Evolutionary conservation across 441 rosid genomes (phyloP).

Genomic region (Bocquillonia castaneifolia): DNA sequence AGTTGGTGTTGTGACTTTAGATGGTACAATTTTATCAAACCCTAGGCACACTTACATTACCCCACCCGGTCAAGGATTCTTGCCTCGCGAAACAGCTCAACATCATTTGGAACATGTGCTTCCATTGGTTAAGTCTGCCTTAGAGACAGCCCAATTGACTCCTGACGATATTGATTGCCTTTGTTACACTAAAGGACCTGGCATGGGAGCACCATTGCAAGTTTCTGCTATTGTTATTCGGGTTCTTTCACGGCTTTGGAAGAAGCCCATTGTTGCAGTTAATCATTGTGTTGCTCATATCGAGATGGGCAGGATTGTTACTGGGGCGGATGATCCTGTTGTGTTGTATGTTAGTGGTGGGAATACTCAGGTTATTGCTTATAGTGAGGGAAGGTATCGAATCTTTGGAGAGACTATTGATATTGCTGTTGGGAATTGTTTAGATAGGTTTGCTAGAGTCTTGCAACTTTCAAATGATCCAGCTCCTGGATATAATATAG

Average conservation of each 20-base stretch:
- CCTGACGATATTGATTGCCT: slow-evolving; percentile 76
- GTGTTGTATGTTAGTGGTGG: slow-evolving; percentile 95
- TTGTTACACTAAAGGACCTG: slow-evolving; percentile 91
- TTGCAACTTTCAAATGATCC: slow-evolving; percentile 89
- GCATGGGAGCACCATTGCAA: slow-evolving; percentile 93
- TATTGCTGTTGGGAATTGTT: slow-evolving; percentile 95
- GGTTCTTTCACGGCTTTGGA: slow-evolving; percentile 77
- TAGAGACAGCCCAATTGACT: slow-evolving; percentile 52
- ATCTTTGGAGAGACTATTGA: slow-evolving; percentile 95
- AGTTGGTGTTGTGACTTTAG: slow-evolving; percentile 76
- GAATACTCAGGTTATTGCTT: slow-evolving; percentile 94
- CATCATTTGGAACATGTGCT: slow-evolving; percentile 77
- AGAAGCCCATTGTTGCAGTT: slow-evolving; percentile 75
- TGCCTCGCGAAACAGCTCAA: slow-evolving; percentile 94
- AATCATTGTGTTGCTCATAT: slow-evolving; percentile 95
- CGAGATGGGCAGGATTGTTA: slow-evolving; percentile 94
- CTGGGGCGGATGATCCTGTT: slow-evolving; percentile 86
- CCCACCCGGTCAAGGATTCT: slow-evolving; percentile 94
- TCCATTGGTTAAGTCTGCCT: slow-evolving; percentile 67
- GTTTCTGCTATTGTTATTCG: slow-evolving; percentile 72
- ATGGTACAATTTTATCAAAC: slow-evolving; percentile 77
- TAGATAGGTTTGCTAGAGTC: slow-evolving; percentile 90
- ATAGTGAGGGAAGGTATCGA: slow-evolving; percentile 77
- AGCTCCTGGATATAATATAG: slow-evolving; percentile 94
- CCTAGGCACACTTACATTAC: slow-evolving; percentile 93